Percentiles rank a stretch among this genome's conserved stretches.
These are phyloP conservation scores for Amniculicola lignicola DNA, from an alignment of 495 filamentous ascomycete genomes.

Conservation along the genomic window DNA sequence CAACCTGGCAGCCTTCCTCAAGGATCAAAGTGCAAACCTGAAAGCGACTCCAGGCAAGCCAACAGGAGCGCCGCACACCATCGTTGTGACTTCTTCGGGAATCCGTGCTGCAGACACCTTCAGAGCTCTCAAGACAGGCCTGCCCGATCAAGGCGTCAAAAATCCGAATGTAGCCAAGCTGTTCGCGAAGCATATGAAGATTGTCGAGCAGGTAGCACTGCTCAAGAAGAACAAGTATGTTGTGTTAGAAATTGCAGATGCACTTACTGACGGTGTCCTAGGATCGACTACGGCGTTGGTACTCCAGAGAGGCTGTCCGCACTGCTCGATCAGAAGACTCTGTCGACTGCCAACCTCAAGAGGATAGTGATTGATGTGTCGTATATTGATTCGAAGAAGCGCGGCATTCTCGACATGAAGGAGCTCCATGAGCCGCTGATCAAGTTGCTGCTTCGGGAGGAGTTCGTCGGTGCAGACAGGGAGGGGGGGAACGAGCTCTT, in stretches of 20 bases:
- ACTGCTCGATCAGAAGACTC: constrained; percentile 55
- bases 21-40: constrained; percentile 45
- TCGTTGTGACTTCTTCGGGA: constrained; percentile 75
- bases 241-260: background rate
- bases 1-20: constrained; percentile 74
- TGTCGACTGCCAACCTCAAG: constrained; percentile 55
- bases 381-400: constrained; percentile 86
- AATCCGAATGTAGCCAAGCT: constrained; percentile 70
- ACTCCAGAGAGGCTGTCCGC: constrained; percentile 80
- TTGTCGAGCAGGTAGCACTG: constrained; percentile 78
- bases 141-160: constrained; percentile 60
- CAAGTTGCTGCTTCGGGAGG: constrained; percentile 60
- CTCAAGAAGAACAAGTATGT: constrained; percentile 57
- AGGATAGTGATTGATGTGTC: constrained; percentile 85
- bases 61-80: constrained; percentile 79
- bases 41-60: constrained; percentile 57
- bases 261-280: constrained; percentile 30
- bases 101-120: constrained; percentile 68
- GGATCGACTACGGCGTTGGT: constrained; percentile 81
- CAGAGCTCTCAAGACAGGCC: constrained; percentile 72
- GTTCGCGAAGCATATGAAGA: constrained; percentile 97
- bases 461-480: constrained; percentile 55
- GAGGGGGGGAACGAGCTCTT: constrained; percentile 50
- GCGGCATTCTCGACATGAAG: constrained; percentile 87
- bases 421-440: constrained; percentile 77